A percentile compares a stretch with the other conserved stretches of the same genome.
phyloP scores from a whole-genome alignment of 2,329 filamentous ascomycete genomes.

The Fusarium sp. region DNA sequence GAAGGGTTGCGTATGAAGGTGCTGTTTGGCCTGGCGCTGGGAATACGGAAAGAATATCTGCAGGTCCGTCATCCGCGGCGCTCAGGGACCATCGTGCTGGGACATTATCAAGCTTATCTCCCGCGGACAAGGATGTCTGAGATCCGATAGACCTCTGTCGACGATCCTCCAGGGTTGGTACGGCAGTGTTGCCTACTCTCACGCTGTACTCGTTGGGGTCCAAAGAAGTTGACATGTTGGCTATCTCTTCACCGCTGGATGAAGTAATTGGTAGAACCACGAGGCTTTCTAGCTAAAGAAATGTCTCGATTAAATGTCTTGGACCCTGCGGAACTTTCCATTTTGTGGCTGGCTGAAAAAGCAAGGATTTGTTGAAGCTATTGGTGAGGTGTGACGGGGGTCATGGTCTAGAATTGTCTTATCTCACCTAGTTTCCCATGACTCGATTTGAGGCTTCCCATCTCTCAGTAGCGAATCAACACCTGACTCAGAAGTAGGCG shows the following conservation, averaged over 20 bases:
- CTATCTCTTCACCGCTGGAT: neutral
- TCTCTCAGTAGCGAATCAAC: neutral
- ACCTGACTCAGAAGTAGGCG: neutral
- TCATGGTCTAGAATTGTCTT: neutral
- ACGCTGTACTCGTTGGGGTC: accelerated
- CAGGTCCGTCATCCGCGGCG: neutral
- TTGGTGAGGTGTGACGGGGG: neutral
- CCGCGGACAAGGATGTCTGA: neutral
- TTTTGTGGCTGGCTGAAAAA: neutral
- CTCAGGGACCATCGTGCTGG: neutral
- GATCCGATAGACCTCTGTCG: no score
- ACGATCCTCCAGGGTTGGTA: neutral
- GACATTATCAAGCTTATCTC: neutral
- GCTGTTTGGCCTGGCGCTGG: neutral
- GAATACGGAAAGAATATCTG: neutral
- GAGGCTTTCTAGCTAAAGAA: neutral
- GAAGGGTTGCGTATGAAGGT: neutral
- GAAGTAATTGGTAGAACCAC: accelerated
- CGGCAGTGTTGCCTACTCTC: neutral
- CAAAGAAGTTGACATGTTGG: neutral
- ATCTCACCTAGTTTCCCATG: neutral
- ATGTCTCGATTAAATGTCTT: neutral
- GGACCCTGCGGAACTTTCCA: neutral
- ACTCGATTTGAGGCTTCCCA: neutral
- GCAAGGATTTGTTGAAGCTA: neutral